phyloP scores from a whole-genome alignment of 192 early-diverging fungal species.

The Umbelopsis isabellina region DNA sequence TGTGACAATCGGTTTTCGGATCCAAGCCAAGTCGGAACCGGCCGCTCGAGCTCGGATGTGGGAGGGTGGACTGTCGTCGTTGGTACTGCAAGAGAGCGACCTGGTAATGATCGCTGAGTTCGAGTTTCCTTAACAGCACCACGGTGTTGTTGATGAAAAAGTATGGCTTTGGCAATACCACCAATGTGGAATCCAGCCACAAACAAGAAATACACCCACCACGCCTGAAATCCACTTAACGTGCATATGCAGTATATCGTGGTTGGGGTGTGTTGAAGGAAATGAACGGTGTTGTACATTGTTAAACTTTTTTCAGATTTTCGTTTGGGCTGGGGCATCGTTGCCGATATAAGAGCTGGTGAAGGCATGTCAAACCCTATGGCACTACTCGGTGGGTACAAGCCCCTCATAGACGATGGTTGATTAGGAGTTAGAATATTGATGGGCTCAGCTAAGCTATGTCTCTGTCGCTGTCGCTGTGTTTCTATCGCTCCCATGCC shows the following conservation, averaged over 20 bases:
- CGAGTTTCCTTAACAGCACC: background rate
- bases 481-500: background rate
- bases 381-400: background rate
- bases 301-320: background rate
- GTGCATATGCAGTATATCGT: slow-evolving; percentile 3
- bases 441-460: background rate
- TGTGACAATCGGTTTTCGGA: background rate
- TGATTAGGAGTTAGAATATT: slow-evolving; percentile 1
- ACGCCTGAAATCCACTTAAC: background rate
- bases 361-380: slow-evolving; percentile 17
- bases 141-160: background rate
- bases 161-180: background rate
- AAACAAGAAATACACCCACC: slow-evolving; percentile 16
- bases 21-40: slow-evolving; percentile 16
- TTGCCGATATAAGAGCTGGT: background rate
- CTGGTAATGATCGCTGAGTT: background rate
- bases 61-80: background rate
- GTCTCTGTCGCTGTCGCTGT: background rate
- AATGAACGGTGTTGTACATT: background rate
- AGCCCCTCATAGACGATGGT: background rate
- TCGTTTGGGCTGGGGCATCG: background rate
- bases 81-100: background rate
- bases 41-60: background rate
- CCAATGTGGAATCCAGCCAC: slow-evolving; percentile 12
- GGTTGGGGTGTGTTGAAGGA: slow-evolving; percentile 6